Conservation (phyloP, 2,329 filamentous ascomycete species). For the Gyromitra esculenta region DNA sequence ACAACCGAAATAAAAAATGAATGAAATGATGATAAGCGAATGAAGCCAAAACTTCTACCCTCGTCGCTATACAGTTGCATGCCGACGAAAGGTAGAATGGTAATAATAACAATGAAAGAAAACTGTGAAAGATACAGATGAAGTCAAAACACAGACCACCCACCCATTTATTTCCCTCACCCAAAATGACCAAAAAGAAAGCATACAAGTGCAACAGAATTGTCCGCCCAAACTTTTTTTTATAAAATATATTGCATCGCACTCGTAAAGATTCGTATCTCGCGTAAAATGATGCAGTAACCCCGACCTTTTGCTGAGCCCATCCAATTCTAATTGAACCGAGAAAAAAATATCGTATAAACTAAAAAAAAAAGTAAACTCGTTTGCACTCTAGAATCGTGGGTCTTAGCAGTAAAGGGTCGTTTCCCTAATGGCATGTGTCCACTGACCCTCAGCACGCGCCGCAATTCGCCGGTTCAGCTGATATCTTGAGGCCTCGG, state of each 20-base stretch:
- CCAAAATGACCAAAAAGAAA: constrained; percentile 47
- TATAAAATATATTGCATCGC: constrained; percentile 46
- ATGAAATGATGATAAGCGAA: constrained; percentile 34
- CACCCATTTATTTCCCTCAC: constrained; percentile 49
- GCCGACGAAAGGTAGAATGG: constrained; percentile 17
- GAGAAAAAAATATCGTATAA: constrained; percentile 37
- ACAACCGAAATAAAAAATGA: constrained; percentile 31
- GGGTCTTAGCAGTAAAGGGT: constrained; percentile 46
- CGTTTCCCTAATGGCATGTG: constrained; percentile 60
- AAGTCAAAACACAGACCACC: constrained; percentile 50
- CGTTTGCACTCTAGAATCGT: constrained; percentile 43
- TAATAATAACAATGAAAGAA: constrained; percentile 22
- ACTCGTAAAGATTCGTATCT: constrained; percentile 54
- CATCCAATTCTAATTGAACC: constrained; percentile 42
- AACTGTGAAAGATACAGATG: constrained; percentile 39
- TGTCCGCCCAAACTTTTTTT: constrained; percentile 45
- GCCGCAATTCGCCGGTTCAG: constrained; percentile 62
- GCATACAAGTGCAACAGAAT: constrained; percentile 43
- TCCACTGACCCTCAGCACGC: constrained; percentile 57
- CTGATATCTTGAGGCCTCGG: constrained; percentile 14
- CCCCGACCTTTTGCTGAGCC: constrained; percentile 39
- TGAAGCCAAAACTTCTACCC: constrained; percentile 31
- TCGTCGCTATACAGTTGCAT: constrained; percentile 20
- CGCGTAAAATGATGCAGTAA: constrained; percentile 43
- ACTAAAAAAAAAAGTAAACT: constrained; percentile 46